Conservation (phyloP, 2,329 filamentous ascomycete genomes). For the Ophiostoma piceae region DNA sequence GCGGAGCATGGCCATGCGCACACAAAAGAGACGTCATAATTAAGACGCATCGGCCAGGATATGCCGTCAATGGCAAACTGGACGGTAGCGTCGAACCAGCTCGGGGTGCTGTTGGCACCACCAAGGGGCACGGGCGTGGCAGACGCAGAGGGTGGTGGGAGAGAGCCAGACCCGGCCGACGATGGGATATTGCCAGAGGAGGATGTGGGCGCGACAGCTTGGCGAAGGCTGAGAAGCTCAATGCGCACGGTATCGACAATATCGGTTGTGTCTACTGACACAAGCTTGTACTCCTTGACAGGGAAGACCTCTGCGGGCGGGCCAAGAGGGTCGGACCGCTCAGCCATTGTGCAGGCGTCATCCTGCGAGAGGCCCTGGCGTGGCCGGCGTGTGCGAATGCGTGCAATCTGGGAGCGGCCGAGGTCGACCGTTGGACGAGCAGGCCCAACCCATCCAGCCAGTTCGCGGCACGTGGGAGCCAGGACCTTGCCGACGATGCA, state of each 20-base stretch:
- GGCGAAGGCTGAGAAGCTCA: slow-evolving; percentile 58
- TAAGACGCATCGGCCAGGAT: slow-evolving; percentile 58
- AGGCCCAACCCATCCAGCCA: slow-evolving; percentile 71
- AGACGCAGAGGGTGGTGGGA: slow-evolving; percentile 14
- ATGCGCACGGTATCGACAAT: slow-evolving; percentile 62
- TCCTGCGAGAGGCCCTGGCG: slow-evolving; percentile 51
- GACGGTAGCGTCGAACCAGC: slow-evolving; percentile 54
- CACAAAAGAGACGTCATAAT: slow-evolving; percentile 62
- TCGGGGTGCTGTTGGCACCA: slow-evolving; percentile 33
- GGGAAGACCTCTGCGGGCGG: slow-evolving; percentile 58
- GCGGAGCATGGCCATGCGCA: slow-evolving; percentile 59
- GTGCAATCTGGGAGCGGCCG: slow-evolving; percentile 62
- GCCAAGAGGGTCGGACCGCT: slow-evolving; percentile 64
- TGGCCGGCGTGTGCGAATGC: slow-evolving; percentile 57
- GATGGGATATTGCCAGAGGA: slow-evolving; percentile 19
- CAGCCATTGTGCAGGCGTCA: slow-evolving; percentile 61
- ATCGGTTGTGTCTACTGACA: slow-evolving; percentile 57
- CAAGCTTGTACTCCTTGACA: slow-evolving; percentile 61
- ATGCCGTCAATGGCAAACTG: slow-evolving; percentile 59
- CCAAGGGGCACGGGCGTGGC: slow-evolving; percentile 17
- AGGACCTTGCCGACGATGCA: slow-evolving; percentile 72
- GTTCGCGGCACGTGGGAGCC: slow-evolving; percentile 63
- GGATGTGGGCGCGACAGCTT: slow-evolving; percentile 13
- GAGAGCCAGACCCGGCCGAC: slow-evolving; percentile 16
- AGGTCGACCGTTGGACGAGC: slow-evolving; percentile 64